A percentile compares a stretch with the other conserved stretches of the same genome.
Evolutionary conservation across 2,329 filamentous ascomycete genomes (phyloP).

Genomic region (Cryphonectria naterciae): DNA sequence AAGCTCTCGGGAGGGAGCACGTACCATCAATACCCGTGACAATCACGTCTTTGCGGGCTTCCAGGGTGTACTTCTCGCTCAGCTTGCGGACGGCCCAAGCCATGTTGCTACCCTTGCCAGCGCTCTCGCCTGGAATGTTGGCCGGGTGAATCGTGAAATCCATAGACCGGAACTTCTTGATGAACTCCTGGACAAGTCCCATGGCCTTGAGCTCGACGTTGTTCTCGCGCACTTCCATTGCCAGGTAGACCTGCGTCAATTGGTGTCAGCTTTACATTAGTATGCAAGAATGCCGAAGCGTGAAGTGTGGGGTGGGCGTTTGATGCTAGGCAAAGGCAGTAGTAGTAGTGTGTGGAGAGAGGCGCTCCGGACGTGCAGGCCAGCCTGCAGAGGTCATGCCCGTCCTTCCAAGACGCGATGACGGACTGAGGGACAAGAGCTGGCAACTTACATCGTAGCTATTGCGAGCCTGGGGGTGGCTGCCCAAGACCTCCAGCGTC

Average conservation of each 20-base stretch:
- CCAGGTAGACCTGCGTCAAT: conserved; percentile 64
- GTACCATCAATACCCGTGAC: conserved; percentile 75
- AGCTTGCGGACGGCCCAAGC: conserved; percentile 71
- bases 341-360: not conserved
- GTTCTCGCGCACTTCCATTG: conserved; percentile 72
- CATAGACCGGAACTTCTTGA: conserved; percentile 68
- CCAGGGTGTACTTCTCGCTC: conserved; percentile 61
- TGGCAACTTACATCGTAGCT: conserved; percentile 70
- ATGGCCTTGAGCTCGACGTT: conserved; percentile 65
- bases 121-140: conserved; percentile 68
- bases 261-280: conserved; percentile 23
- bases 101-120: conserved; percentile 76
- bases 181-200: conserved; percentile 64
- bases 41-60: conserved; percentile 62
- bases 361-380: not conserved
- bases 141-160: conserved; percentile 69
- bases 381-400: not conserved
- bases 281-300: not conserved
- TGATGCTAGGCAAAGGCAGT: not conserved
- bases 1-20: conserved; percentile 35
- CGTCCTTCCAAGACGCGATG: not conserved
- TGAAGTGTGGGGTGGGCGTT: no score
- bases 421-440: not conserved
- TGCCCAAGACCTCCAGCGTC: conserved; percentile 70
- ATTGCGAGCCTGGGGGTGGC: conserved; percentile 64